Evolutionary conservation across 2,329 filamentous ascomycete species (phyloP).

Genomic region (Alternaria alternata): DNA sequence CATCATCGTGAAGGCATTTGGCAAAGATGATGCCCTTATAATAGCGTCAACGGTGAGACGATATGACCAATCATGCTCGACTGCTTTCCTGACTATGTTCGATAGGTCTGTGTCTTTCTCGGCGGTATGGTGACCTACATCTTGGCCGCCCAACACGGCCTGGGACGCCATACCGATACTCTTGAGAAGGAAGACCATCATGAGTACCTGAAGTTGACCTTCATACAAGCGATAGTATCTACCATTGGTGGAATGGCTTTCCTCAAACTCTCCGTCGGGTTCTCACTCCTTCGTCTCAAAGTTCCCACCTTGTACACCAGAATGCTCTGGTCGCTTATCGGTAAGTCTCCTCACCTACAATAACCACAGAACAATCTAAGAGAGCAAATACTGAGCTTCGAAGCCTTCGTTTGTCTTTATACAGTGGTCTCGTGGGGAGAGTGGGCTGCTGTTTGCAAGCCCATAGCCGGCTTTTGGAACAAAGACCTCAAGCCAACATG

Average conservation of each 20-base stretch:
- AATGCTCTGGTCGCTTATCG: neutral
- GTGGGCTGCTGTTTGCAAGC: constrained; percentile 1
- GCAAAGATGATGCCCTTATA: neutral
- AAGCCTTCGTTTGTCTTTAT: neutral
- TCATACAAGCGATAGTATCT: neutral
- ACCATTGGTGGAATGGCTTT: neutral
- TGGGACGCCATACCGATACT: neutral
- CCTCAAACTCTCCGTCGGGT: neutral
- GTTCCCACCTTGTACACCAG: neutral
- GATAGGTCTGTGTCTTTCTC: neutral
- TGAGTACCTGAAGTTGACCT: neutral
- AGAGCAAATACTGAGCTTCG: neutral
- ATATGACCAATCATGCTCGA: neutral
- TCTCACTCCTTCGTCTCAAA: neutral
- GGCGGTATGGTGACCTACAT: constrained; percentile 3
- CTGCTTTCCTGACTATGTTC: neutral
- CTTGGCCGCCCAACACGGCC: neutral
- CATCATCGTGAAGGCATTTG: neutral
- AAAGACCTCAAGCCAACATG: neutral
- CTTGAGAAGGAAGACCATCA: neutral
- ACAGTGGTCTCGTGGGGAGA: neutral
- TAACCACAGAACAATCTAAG: neutral
- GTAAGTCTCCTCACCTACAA: neutral
- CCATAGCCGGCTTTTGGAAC: neutral
- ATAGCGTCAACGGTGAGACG: neutral